Conservation (phyloP, 2,329 filamentous ascomycete species). For the Cercospora sp. region DNA sequence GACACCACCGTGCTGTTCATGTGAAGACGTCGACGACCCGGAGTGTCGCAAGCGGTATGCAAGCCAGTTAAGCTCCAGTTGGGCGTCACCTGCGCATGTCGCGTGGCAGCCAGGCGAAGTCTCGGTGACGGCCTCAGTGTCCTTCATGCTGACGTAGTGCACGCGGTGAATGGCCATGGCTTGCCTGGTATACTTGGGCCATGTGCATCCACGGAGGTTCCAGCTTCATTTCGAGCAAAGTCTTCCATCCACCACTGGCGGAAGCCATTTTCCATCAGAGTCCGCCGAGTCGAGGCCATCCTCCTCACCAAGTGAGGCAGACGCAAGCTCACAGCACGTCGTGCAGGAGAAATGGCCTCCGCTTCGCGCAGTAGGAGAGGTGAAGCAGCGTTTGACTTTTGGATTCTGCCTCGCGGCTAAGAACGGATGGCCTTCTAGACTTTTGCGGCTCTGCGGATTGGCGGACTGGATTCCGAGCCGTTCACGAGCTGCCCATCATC, state of each 20-base stretch:
- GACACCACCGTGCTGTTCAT: constrained; percentile 4
- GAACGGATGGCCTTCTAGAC: neutral
- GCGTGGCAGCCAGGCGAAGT: neutral
- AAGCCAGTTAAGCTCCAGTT: neutral
- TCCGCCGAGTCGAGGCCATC: neutral
- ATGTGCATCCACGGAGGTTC: neutral
- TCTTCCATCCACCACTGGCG: neutral
- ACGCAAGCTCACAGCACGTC: neutral
- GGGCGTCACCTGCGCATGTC: neutral
- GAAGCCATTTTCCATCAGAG: neutral
- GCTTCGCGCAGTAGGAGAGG: neutral
- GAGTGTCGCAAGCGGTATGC: neutral
- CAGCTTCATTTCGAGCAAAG: neutral
- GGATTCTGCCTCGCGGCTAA: neutral
- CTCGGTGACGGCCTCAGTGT: neutral
- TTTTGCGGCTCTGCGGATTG: neutral
- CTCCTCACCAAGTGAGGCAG: neutral
- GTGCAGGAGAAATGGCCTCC: neutral
- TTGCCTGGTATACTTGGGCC: neutral
- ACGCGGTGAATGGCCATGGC: neutral
- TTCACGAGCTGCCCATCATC: neutral
- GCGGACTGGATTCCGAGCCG: neutral
- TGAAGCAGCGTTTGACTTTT: constrained; percentile 3
- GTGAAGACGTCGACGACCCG: neutral
- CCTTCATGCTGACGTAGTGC: neutral